Conservation (phyloP, 148 eudicot species). For the Rhododendron griersonianum region DNA sequence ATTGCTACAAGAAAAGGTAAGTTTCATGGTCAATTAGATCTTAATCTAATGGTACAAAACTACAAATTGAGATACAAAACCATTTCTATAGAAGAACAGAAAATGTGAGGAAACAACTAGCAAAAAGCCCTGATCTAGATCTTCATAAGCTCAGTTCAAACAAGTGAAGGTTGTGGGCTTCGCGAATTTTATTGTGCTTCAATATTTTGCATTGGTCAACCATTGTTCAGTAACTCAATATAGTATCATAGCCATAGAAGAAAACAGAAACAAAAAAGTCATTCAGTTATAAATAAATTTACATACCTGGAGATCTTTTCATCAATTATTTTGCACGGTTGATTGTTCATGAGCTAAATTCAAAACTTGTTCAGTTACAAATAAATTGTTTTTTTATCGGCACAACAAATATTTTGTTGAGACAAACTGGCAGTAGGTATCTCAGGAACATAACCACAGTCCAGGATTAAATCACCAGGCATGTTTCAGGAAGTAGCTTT, state of each 20-base stretch:
- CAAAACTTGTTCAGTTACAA: neutral
- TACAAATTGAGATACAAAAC: neutral
- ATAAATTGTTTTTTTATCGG: too few species aligned
- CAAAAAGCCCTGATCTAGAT: neutral
- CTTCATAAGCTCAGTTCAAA: neutral
- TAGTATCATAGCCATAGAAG: neutral
- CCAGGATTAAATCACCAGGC: neutral
- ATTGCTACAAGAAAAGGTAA: constrained; percentile 36
- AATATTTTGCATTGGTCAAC: neutral
- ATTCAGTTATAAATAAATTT: neutral
- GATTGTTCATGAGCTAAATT: neutral
- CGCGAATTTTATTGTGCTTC: neutral
- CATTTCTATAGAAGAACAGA: neutral
- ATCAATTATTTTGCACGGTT: neutral
- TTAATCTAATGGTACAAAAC: neutral
- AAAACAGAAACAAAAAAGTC: neutral
- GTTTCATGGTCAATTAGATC: neutral
- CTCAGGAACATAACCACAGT: neutral
- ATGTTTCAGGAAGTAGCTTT: neutral
- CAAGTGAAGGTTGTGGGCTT: neutral
- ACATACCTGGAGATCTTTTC: neutral
- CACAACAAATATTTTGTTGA: neutral
- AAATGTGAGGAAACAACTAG: neutral
- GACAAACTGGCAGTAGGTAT: neutral
- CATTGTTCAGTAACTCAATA: neutral